Evolutionary conservation across 2,329 filamentous ascomycete species (phyloP).

Genomic region (Fusarium hostae): DNA sequence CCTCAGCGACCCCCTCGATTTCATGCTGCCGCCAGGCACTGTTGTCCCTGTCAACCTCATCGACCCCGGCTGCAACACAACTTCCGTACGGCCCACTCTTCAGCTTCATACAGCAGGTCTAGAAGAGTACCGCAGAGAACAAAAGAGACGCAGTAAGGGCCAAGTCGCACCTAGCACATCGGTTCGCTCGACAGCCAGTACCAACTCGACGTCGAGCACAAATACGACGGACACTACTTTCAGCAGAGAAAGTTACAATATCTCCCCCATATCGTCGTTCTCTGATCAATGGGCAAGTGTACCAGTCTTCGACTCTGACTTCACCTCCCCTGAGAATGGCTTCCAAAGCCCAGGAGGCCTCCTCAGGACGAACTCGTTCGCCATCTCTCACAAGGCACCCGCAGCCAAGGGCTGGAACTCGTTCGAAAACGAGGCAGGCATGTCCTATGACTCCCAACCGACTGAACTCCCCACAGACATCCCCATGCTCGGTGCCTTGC

Average conservation of each 20-base stretch:
- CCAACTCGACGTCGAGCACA: constrained; percentile 51
- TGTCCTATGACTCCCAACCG: constrained; percentile 46
- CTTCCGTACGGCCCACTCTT: constrained; percentile 50
- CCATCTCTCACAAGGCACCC: constrained; percentile 35
- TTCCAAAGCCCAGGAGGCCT: constrained; percentile 50
- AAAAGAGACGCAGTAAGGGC: constrained; percentile 52
- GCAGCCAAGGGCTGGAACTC: constrained; percentile 39
- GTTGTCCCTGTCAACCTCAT: constrained; percentile 41
- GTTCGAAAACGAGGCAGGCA: constrained; percentile 46
- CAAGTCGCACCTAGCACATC: constrained; percentile 60
- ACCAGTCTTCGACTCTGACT: constrained; percentile 55
- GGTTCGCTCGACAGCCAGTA: constrained; percentile 58
- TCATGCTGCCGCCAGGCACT: constrained; percentile 42
- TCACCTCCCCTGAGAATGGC: constrained; percentile 59
- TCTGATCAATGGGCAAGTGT: constrained; percentile 54
- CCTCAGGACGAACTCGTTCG: constrained; percentile 42
- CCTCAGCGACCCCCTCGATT: constrained; percentile 41
- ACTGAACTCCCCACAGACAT: constrained; percentile 58
- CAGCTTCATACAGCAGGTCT: constrained; percentile 54
- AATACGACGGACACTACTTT: constrained; percentile 54
- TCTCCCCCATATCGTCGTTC: constrained; percentile 61
- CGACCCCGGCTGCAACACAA: constrained; percentile 28
- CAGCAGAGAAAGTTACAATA: constrained; percentile 53
- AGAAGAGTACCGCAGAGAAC: constrained; percentile 46
- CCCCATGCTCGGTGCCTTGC: constrained; percentile 49